Base-by-base conservation (phyloP, 2,329 filamentous ascomycete species). In the Curvularia verruculosa region DNA sequence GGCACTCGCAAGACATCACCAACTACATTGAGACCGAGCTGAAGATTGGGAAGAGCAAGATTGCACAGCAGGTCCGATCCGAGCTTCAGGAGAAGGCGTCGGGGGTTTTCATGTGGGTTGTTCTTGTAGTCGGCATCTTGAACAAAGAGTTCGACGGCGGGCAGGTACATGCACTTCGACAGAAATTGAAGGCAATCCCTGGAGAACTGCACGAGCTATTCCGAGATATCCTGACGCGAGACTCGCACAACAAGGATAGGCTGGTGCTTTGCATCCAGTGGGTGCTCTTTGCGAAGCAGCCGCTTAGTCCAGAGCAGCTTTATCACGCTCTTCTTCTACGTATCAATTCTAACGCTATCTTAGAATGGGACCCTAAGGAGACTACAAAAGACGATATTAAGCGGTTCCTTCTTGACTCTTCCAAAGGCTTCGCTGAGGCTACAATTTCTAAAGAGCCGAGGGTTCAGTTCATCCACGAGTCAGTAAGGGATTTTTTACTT, bases 71-170 rank as follows among this genome's bases (percentile, higher is more conserved):
- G 24, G 51, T 81, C 13, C 68, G 61, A 54, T 8, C 15, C 0
- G 54, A 76, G 19, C 53, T 83, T 31, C 66, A 66, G 5, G 46
- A 69, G 10, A 80, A 77, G 24, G 69, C 80, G 0, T 74, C 71
- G 2, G 78, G 80, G 0, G 67, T 83, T 3, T 52, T 61, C 3
- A n/a, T n/a, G n/a, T n/a, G n/a, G n/a, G n/a, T n/a, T n/a, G n/a
- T n/a, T n/a, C n/a, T n/a, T n/a, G n/a, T 65, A 3, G 52, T 59
- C 0, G 79, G 71, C 5, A 81, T 82, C 3, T 65, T 84, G 1
- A 82, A 83, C 47, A 74, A 75, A 44, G 78, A 80, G 56, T 75
- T 67, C 54, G 65, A 66, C 5, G 21, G 61, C 4, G 71, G 77
- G 71, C 83, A 23, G 37, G 9, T 40, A 1, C 37, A 40, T 23